phyloP scores from a whole-genome alignment of 306 rosid genomes.

The Acacia crassicarpa region DNA sequence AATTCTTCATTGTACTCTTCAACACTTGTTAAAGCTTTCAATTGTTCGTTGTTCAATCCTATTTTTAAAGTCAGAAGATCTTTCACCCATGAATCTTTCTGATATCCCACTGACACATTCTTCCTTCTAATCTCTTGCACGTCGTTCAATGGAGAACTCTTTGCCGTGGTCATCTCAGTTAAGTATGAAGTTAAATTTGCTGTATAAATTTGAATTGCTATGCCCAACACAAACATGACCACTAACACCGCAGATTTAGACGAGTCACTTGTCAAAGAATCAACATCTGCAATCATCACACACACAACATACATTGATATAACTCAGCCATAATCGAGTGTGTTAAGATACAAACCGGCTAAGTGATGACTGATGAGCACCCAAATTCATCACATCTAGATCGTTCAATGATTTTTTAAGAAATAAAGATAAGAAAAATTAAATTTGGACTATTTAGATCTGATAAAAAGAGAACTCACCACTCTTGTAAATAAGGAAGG shows the following conservation, averaged over 20 bases:
- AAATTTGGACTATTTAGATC: too few relatives aligned
- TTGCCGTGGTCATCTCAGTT: neutral
- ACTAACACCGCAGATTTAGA: neutral
- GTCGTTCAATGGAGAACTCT: constrained; percentile 21
- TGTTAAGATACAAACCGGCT: too few relatives aligned
- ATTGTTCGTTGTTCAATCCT: neutral
- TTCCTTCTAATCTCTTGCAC: constrained; percentile 24
- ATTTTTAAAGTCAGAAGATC: neutral
- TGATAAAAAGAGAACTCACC: neutral
- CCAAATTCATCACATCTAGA: too few relatives aligned
- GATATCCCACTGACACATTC: neutral
- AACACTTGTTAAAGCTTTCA: neutral
- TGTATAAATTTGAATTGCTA: neutral
- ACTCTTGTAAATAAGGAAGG: neutral
- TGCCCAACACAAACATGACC: neutral
- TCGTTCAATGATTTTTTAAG: too few relatives aligned
- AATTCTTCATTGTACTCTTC: neutral
- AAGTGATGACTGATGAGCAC: too few relatives aligned
- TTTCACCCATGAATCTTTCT: neutral
- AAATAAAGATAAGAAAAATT: too few relatives aligned
- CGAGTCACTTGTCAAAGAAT: neutral
- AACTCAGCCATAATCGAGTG: too few relatives aligned
- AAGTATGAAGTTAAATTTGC: neutral
- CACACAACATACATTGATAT: neutral
- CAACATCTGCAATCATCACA: neutral